Evolutionary conservation across 2,329 filamentous ascomycete genomes (phyloP).

Genomic region (Ascochyta clinopodiicola): DNA sequence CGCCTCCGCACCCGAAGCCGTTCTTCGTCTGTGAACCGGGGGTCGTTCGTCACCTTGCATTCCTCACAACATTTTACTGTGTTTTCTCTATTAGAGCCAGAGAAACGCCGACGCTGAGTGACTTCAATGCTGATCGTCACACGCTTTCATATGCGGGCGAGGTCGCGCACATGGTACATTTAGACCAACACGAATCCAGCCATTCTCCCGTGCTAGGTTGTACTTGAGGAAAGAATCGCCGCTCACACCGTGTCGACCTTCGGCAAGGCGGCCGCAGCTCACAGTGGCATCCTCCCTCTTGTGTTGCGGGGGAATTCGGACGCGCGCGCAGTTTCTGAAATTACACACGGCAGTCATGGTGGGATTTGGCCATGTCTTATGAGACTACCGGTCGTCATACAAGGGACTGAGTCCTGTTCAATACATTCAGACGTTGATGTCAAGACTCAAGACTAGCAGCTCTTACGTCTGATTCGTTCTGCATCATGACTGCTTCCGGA

Average conservation of each 20-base stretch:
- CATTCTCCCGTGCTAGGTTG: constrained; percentile 12
- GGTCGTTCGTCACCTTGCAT: neutral
- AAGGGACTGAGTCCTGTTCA: too few relatives aligned
- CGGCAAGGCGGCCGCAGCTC: neutral
- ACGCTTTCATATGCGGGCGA: constrained; percentile 6
- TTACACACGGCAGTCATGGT: too few relatives aligned
- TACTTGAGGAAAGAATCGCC: constrained; percentile 14
- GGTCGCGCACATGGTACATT: constrained; percentile 4
- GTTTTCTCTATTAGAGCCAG: neutral
- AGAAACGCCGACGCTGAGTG: neutral
- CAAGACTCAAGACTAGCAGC: too few relatives aligned
- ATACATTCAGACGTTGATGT: too few relatives aligned
- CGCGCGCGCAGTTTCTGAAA: too few relatives aligned
- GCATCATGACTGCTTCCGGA: neutral
- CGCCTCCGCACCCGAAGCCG: constrained; percentile 9
- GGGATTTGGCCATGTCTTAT: too few relatives aligned
- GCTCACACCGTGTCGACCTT: constrained; percentile 6
- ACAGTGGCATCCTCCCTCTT: neutral
- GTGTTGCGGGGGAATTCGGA: too few relatives aligned
- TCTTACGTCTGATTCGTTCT: too few relatives aligned
- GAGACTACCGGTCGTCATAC: too few relatives aligned
- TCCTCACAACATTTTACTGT: neutral
- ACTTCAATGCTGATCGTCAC: neutral
- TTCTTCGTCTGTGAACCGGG: neutral
- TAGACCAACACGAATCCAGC: constrained; percentile 9